Evolutionary conservation across 83 land plant genomes (phyloP).

Genomic region (Picea abies): DNA sequence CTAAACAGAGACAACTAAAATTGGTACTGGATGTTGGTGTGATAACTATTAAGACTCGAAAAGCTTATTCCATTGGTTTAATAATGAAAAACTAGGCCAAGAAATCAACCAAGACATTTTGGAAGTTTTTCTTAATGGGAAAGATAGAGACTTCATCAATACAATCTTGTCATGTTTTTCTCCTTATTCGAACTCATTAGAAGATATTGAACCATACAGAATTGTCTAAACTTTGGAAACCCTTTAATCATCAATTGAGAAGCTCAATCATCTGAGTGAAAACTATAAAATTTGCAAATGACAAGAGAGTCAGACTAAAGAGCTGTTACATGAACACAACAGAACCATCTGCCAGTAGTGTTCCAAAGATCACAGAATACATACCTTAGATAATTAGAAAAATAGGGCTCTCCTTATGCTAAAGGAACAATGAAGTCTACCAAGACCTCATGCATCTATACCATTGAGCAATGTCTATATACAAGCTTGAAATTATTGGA

Average conservation of each 20-base stretch:
- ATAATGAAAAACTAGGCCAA: too few species aligned
- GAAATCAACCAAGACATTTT: too few species aligned
- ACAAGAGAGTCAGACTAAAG: neutral
- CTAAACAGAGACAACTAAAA: neutral
- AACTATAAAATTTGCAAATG: neutral
- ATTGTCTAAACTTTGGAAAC: neutral
- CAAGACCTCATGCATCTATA: neutral
- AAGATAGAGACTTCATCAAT: too few species aligned
- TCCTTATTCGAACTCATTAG: too few species aligned
- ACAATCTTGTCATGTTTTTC: too few species aligned
- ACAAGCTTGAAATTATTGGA: neutral
- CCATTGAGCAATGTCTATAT: neutral
- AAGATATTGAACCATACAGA: neutral
- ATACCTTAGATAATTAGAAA: too few species aligned
- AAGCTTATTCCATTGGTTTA: too few species aligned
- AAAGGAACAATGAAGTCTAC: neutral
- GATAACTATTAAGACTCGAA: neutral
- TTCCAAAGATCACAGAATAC: neutral
- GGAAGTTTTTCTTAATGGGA: too few species aligned
- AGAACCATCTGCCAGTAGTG: neutral
- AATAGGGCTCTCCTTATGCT: neutral
- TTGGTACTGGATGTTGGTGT: neutral
- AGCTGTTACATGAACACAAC: neutral
- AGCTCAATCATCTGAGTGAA: neutral
- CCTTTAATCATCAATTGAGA: neutral